Evolutionary conservation across 257 asterid species (phyloP), one percentile per base, ranked within the genome.

Genomic region (Nicotiana attenuata): DNA sequence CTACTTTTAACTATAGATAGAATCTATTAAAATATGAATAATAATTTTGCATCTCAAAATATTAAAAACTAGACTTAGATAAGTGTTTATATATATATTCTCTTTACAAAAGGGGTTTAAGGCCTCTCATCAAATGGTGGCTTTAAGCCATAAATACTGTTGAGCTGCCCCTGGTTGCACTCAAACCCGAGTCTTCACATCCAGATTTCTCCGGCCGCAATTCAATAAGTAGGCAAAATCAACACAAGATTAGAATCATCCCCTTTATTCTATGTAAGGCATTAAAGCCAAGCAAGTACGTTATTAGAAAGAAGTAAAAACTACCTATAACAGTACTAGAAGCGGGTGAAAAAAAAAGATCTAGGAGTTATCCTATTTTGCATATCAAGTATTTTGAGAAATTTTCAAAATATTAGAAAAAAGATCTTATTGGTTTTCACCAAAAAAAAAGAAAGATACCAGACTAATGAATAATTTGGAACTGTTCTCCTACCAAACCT

Each of bases 181-280:
- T 38, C 0, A 8, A 10, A 41, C 3, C 6, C 10, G 14, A 24
- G 35, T 24, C 19, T 1, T 7, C 9, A 11, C 19, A 3, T 13
- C 3, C 4, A 5, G 7, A 19, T 35, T 33, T 67, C 10, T 35
- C 17, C 0, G 0, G 3, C 17, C 5, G 0, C 0, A 2, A 67
- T 19, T 6, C 13, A 67, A 35, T 67, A 33, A 31, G 13, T 67
- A 33, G 10, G 15, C 76, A 67, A 67, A 35, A 14, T 0, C 10
- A 66, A 66, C n/a, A 19, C 29, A n/a, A 35, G 0, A 19, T 67
- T 67, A 67, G 68, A 11, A 17, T 26, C 19, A 0, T 4, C 10
- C 65, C 6, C 20, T 26, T 14, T 1, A 26, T 28, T 26, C 10
- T 64, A 35, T 4, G 56, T 68, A 11, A 10, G 13, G 13, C 11